Conservation (phyloP, 495 filamentous ascomycete species). For the Filosporella fistucella region DNA sequence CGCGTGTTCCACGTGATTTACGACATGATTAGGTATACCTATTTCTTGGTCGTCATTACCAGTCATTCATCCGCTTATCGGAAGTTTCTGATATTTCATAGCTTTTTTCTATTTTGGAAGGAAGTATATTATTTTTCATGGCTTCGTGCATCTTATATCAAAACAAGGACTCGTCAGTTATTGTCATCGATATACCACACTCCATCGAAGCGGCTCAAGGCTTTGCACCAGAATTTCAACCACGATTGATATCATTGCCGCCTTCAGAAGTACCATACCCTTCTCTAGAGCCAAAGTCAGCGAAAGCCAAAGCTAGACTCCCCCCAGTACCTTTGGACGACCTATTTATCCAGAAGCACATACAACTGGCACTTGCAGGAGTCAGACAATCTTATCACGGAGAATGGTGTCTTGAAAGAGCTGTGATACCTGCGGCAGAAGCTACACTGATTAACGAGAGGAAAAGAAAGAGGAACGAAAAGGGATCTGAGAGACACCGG, state of each 20-base stretch:
- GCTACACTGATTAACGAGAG: not conserved
- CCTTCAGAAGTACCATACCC: conserved; percentile 18
- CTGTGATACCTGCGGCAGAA: not conserved
- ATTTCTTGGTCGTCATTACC: too few species aligned
- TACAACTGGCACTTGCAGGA: conserved; percentile 33
- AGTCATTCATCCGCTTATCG: too few species aligned
- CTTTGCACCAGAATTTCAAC: not conserved
- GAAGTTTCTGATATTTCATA: too few species aligned
- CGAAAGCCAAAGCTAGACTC: conserved; percentile 16
- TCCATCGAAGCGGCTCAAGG: conserved; percentile 25
- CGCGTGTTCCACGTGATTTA: too few species aligned
- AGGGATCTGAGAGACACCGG: not conserved
- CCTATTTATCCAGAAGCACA: conserved; percentile 15
- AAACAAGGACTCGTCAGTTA: conserved; percentile 5
- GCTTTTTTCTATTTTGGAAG: too few species aligned
- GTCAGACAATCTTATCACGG: conserved; percentile 29
- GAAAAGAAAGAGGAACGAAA: not conserved
- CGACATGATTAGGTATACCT: too few species aligned
- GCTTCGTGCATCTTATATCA: conserved; percentile 22
- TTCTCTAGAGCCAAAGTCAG: conserved; percentile 21
- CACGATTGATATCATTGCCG: conserved; percentile 7
- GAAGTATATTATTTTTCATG: too few species aligned
- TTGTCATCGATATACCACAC: conserved; percentile 22
- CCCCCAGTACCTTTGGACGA: conserved; percentile 9
- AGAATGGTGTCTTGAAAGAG: conserved; percentile 40